Evolutionary conservation across 2,329 filamentous ascomycete genomes (phyloP), one percentile per base, ranked within the genome.

Genomic region (Colletotrichum sp.): DNA sequence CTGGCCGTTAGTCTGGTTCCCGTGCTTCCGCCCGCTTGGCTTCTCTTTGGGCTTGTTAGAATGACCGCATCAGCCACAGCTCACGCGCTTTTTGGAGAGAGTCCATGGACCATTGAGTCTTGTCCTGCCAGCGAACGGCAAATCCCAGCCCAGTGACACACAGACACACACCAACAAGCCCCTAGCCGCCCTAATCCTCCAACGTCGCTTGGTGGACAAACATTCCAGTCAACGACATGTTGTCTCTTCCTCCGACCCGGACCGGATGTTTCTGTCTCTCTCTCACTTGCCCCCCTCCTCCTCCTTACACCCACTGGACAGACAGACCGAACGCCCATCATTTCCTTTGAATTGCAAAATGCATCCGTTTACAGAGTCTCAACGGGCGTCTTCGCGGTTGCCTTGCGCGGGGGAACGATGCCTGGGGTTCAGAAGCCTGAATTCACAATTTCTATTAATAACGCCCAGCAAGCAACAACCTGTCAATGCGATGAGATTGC

Each of bases 401-500:
- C 15, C 22, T 48, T 30, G 67, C 55, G 34, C 34, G 55, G 36
- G 19, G 1, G 19, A 30, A 8, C 19, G 8, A 44, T n/a, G 39
- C 8, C 7, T 22, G 13, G 68, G 7, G 57, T 36, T 71, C 72
- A 52, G 34, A 74, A 74, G 59, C 22, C 60, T 60, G 71, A 25
- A 55, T 25, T 61, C 25, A 22, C 39, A 48, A 39, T 61, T 66
- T 52, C 67, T 71, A 71, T 71, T 71, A 72, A 68, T 68, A 72
- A 68, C 44, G 61, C 36, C 68, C 63, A 55, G 59, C 57, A 28
- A 60, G 57, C 57, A 27, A 19, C 13, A 67, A 67, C 25, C 16
- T 64, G 72, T 72, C 63, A 75, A 72, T 59, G 63, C 73, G 73
- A 75, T 25, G 69, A 75, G 73, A 75, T 75, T 75, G n/a, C 73